Evolutionary conservation across 345 rosid genomes (phyloP), one percentile per base, ranked within the genome.

Genomic region (Orychophragmus violaceus): DNA sequence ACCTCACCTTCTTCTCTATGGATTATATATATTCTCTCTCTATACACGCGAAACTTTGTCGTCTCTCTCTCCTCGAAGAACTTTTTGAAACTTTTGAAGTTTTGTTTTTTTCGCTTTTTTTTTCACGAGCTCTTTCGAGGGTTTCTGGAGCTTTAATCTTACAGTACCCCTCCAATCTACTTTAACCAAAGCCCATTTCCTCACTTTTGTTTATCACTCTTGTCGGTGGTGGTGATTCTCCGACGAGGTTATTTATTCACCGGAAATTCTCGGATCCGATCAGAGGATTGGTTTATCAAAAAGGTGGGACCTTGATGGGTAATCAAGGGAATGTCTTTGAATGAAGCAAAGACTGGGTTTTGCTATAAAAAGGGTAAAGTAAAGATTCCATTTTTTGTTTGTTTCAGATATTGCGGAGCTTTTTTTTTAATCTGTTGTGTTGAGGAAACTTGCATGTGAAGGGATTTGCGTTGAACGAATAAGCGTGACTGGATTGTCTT

Each of bases 391-490:
- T 41, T 39, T 62, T 59, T 28, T 24, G 62, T 48, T 58, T 27
- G 70, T 60, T 69, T 73, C 71, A 62, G 71, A 61, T 61, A 66
- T 71, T 70, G 16, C 19, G 71, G 79, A 46, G 77, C 77, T 74
- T 68, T 44, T 65, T 27, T 53, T 32, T 16, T 11, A 64, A 35
- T 64, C 49, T 25, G 17, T 62, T 37, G 27, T 65, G 48, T 75
- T 78, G 74, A n/a, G 69, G 68, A 77, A 72, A 77, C 94, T 71
- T 85, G 77, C 57, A 44, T 51, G 78, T 80, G 87, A 87, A 83
- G 94, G 76, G 79, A 79, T 74, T 76, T 70, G 71, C 72, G 70
- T 58, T 79, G 85, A 82, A 80, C 72, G 75, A 69, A 66, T 44
- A 60, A 73, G 74, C 77, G 79, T 81, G 85, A 82, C 70, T 64